phyloP scores from a whole-genome alignment of 2,329 filamentous ascomycete species.

The Aspergillus flavus region DNA sequence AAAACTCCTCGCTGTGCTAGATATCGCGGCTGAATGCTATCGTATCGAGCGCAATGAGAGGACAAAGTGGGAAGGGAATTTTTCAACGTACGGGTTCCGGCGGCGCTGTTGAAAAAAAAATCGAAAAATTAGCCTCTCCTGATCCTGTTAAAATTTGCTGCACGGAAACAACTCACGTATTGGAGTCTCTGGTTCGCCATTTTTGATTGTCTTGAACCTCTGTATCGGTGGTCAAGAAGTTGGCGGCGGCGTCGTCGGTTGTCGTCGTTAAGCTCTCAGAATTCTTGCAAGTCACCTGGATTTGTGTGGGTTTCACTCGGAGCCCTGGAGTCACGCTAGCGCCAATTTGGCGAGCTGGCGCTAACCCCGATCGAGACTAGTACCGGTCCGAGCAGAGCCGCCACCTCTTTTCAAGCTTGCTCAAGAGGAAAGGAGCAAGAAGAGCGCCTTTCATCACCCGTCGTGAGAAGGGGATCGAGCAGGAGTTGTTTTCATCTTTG shows the following conservation, averaged over 20 bases:
- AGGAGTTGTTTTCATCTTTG: slow-evolving; percentile 25
- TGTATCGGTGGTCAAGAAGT: slow-evolving; percentile 44
- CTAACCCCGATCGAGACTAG: slow-evolving; percentile 35
- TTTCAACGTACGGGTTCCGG: slow-evolving; percentile 72
- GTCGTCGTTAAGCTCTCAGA: slow-evolving; percentile 46
- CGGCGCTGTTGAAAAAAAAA: slow-evolving; percentile 59
- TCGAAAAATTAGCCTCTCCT: slow-evolving; percentile 6
- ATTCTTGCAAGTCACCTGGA: slow-evolving; percentile 42
- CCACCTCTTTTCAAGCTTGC: slow-evolving; percentile 42
- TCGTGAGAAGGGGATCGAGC: slow-evolving; percentile 33
- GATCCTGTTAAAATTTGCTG: background rate
- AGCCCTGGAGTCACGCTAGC: slow-evolving; percentile 44
- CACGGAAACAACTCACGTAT: slow-evolving; percentile 44
- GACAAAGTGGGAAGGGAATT: slow-evolving; percentile 24
- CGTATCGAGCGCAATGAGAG: slow-evolving; percentile 23
- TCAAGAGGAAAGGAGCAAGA: slow-evolving; percentile 23
- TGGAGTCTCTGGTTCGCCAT: slow-evolving; percentile 57
- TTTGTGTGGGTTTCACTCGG: slow-evolving; percentile 50
- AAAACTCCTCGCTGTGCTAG: slow-evolving; percentile 15
- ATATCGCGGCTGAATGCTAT: slow-evolving; percentile 13
- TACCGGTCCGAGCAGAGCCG: slow-evolving; percentile 26
- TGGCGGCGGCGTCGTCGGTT: slow-evolving; percentile 44
- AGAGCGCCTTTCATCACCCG: slow-evolving; percentile 27
- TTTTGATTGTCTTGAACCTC: slow-evolving; percentile 51
- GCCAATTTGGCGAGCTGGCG: slow-evolving; percentile 37